Evolutionary conservation across 1,284 basidiomycete genomes (phyloP).

Genomic region (Paramarasmius palmivorus): DNA sequence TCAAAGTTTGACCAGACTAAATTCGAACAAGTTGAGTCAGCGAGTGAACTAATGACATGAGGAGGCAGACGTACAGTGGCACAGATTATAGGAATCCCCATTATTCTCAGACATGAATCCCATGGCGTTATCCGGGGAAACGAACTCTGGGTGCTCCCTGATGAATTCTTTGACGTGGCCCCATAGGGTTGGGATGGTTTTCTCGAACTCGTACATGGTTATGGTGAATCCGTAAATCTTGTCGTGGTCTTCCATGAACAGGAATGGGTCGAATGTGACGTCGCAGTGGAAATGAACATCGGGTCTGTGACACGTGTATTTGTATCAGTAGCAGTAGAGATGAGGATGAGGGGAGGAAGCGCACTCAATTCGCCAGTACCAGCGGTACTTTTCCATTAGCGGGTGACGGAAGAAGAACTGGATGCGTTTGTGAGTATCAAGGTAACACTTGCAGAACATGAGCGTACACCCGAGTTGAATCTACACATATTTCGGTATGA

Average conservation of each 20-base stretch:
- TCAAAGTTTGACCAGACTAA: conserved; percentile 85
- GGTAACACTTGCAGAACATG: conserved; percentile 1
- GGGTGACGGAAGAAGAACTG: conserved; percentile 74
- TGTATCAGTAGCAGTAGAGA: neutral
- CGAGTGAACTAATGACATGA: neutral
- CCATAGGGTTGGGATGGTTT: conserved; percentile 83
- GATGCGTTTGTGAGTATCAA: conserved; percentile 17
- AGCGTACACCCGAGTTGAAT: conserved; percentile 71
- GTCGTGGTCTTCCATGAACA: conserved; percentile 68
- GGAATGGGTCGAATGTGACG: conserved; percentile 72
- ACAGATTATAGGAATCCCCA: conserved; percentile 76
- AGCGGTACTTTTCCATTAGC: conserved; percentile 66
- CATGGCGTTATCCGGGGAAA: conserved; percentile 73
- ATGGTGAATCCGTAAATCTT: conserved; percentile 84
- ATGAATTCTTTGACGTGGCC: conserved; percentile 73
- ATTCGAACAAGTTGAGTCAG: neutral
- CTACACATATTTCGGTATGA: conserved; percentile 76
- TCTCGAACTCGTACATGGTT: conserved; percentile 74
- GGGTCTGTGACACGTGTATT: conserved; percentile 44
- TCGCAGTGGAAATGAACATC: conserved; percentile 76
- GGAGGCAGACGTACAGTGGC: conserved; percentile 63
- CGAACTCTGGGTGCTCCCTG: conserved; percentile 61
- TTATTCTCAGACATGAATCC: conserved; percentile 72
- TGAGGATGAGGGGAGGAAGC: conserved; percentile 3
- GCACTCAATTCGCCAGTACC: conserved; percentile 70